These are phyloP conservation scores for Penicillium sp. DNA, from an alignment of 2,329 filamentous ascomycete species.

Conservation along the genomic window DNA sequence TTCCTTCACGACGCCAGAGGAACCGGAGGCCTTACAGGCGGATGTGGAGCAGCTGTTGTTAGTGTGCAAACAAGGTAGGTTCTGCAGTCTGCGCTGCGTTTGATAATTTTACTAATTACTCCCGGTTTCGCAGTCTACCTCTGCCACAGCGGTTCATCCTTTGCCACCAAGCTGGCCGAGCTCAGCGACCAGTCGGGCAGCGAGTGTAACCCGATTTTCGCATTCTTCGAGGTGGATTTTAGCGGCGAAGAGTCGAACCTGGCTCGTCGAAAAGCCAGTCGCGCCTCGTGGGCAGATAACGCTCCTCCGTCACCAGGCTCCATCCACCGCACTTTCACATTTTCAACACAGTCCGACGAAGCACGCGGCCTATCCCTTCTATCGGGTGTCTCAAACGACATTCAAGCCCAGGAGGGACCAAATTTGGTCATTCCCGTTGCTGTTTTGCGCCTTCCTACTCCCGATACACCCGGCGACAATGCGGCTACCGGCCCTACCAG, in stretches of 20 bases:
- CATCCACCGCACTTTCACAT: constrained; percentile 34
- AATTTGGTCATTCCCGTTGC: constrained; percentile 46
- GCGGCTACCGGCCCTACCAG: constrained; percentile 9
- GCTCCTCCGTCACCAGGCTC: constrained; percentile 26
- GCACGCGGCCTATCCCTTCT: constrained; percentile 43
- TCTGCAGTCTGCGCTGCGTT: constrained; percentile 1
- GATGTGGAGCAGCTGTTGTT: constrained; percentile 45
- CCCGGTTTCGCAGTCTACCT: constrained; percentile 41
- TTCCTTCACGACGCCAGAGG: constrained; percentile 29
- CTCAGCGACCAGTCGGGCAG: constrained; percentile 40
- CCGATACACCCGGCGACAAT: constrained; percentile 14
- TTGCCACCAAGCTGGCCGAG: constrained; percentile 46
- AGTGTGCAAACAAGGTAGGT: constrained; percentile 48
- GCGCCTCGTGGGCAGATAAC: constrained; percentile 25
- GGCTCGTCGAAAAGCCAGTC: constrained; percentile 25
- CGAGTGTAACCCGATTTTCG: constrained; percentile 48
- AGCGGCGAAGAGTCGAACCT: constrained; percentile 31
- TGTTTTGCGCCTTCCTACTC: constrained; percentile 31
- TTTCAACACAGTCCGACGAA: constrained; percentile 38
- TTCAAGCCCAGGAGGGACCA: constrained; percentile 43
- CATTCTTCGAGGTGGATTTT: constrained; percentile 47
- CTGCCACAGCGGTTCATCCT: constrained; percentile 46
- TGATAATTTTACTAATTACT: constrained; percentile 7
- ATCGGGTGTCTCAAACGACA: constrained; percentile 42
- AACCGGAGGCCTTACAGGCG: constrained; percentile 38